Percentiles rank a stretch among this genome's conserved stretches.
phyloP scores from a whole-genome alignment of 257 asterid species.

The Mentha longifolia region DNA sequence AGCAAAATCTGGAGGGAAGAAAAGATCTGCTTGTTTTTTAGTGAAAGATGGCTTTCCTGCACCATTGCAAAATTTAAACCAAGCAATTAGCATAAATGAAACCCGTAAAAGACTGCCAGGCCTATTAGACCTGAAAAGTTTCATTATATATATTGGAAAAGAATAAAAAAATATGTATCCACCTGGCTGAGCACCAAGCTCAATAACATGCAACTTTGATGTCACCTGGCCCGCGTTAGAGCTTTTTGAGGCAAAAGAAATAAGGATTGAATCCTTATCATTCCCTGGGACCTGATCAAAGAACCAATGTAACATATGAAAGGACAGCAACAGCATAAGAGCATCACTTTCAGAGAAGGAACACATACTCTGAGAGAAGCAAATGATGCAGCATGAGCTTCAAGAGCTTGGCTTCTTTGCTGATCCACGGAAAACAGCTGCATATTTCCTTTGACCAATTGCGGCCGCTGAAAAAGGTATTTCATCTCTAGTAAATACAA shows the following conservation, averaged over 20 bases:
- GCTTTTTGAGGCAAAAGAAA: constrained; percentile 86
- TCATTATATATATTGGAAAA: background rate
- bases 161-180: constrained; percentile 25
- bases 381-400: constrained; percentile 98
- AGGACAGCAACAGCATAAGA: constrained; percentile 25
- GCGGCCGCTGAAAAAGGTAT: constrained; percentile 70
- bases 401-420: constrained; percentile 98
- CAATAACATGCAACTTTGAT: constrained; percentile 93
- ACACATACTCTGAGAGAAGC: constrained; percentile 74
- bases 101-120: constrained; percentile 19
- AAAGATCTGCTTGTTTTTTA: constrained; percentile 97
- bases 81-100: constrained; percentile 27
- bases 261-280: constrained; percentile 91
- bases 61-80: constrained; percentile 25
- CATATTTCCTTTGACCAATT: constrained; percentile 97
- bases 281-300: constrained; percentile 78
- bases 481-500: constrained; percentile 27
- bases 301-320: constrained; percentile 30
- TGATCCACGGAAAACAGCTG: constrained; percentile 95
- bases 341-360: constrained; percentile 24
- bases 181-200: constrained; percentile 99
- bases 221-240: constrained; percentile 84
- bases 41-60: constrained; percentile 94
- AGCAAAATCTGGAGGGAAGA: constrained; percentile 96
- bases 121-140: constrained; percentile 12